Conservation (phyloP, 345 rosid species). For the Gossypium longicalyx region DNA sequence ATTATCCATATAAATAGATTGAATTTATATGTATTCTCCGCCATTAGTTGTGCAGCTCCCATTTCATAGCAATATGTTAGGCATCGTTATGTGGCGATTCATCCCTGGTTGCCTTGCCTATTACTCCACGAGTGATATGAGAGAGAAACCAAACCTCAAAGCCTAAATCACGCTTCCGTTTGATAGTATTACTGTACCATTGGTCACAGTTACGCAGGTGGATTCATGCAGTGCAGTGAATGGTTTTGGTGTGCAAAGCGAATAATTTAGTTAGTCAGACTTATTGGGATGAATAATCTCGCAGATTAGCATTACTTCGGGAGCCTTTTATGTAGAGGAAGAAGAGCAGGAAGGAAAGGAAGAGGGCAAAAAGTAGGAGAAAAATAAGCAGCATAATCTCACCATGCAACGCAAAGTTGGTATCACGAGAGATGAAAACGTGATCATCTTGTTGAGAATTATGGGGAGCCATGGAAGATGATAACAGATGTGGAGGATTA, state of each 20-base stretch:
- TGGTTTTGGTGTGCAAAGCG: neutral
- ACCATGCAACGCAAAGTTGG: conserved; percentile 43
- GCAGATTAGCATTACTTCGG: neutral
- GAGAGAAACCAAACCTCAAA: too few species aligned
- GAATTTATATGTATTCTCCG: too few species aligned
- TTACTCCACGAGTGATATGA: too few species aligned
- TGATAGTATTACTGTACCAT: too few species aligned
- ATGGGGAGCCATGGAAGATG: neutral
- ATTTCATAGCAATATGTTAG: too few species aligned
- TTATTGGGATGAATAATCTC: conserved; percentile 2
- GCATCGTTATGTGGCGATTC: too few species aligned
- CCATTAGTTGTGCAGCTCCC: too few species aligned
- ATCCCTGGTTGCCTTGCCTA: too few species aligned
- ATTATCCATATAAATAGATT: too few species aligned
- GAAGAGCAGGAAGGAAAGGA: conserved; percentile 24
- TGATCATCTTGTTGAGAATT: conserved; percentile 17
- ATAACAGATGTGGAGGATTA: neutral
- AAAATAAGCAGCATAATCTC: conserved; percentile 42
- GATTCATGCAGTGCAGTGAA: neutral
- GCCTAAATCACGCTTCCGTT: too few species aligned
- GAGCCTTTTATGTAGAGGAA: conserved; percentile 18
- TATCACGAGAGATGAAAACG: conserved; percentile 30
- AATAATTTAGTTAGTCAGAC: neutral
- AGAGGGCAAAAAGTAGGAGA: conserved; percentile 28
- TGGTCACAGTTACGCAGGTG: neutral